Conservation (phyloP, 768 basidiomycete genomes). For the Tulasnella sp. region DNA sequence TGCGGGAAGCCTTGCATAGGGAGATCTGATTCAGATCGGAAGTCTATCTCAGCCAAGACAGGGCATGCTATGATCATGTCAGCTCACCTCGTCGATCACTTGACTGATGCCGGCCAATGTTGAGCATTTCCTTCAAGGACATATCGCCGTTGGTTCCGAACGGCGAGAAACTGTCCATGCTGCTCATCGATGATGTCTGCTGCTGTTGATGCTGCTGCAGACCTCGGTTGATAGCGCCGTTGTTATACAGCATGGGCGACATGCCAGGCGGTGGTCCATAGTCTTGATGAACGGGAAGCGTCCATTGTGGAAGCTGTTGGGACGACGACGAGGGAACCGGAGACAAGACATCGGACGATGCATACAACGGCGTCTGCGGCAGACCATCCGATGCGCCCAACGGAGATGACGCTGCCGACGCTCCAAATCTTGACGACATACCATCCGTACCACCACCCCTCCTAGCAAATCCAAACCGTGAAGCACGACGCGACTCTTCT, state of each 20-base stretch:
- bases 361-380: conserved; percentile 12
- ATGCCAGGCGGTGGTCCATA: conserved; percentile 1
- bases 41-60: too few relatives aligned
- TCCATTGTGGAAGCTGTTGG: conserved; percentile 14
- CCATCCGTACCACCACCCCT: background rate
- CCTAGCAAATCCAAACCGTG: conserved; percentile 20
- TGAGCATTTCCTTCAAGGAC: conserved; percentile 16
- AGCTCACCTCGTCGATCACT: conserved; percentile 3
- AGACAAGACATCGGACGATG: conserved; percentile 9
- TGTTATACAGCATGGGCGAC: background rate
- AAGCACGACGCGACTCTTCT: conserved; percentile 15
- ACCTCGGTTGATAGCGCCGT: background rate
- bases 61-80: too few relatives aligned
- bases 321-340: conserved; percentile 1
- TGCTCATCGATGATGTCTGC: background rate
- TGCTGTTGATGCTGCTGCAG: background rate
- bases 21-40: background rate
- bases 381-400: conserved; percentile 1
- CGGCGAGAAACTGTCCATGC: background rate
- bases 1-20: background rate
- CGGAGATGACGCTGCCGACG: conserved; percentile 15
- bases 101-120: conserved; percentile 11
- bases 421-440: conserved; percentile 1
- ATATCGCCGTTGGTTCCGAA: conserved; percentile 1
- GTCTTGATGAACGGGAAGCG: conserved; percentile 12